Evolutionary conservation across 2,329 filamentous ascomycete genomes (phyloP).

Genomic region (Aureobasidium sp.): DNA sequence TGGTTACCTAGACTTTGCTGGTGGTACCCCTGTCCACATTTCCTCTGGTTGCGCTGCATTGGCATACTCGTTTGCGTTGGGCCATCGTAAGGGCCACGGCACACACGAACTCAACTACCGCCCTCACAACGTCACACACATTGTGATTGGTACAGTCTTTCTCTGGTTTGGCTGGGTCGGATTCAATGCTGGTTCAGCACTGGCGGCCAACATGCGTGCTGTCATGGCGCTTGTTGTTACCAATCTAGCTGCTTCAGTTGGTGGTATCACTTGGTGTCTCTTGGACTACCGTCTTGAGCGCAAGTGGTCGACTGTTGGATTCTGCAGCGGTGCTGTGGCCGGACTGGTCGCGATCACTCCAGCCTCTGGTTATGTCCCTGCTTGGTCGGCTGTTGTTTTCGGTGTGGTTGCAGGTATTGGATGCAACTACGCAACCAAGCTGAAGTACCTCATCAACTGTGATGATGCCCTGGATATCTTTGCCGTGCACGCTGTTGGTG

Average conservation of each 20-base stretch:
- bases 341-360: conserved; percentile 84
- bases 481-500: conserved; percentile 71
- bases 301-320: conserved; percentile 89
- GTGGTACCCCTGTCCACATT: conserved; percentile 85
- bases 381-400: conserved; percentile 75
- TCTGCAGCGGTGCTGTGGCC: conserved; percentile 83
- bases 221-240: conserved; percentile 83
- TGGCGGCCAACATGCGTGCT: conserved; percentile 72
- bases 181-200: conserved; percentile 81
- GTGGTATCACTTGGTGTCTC: conserved; percentile 81
- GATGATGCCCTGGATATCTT: conserved; percentile 88
- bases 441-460: conserved; percentile 73
- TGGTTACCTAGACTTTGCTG: conserved; percentile 80
- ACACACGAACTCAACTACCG: conserved; percentile 86
- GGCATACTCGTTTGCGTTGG: conserved; percentile 85
- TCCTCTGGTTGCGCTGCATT: conserved; percentile 73
- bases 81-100: conserved; percentile 74
- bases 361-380: conserved; percentile 74
- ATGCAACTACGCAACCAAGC: conserved; percentile 84
- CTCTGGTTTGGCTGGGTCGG: conserved; percentile 95
- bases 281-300: conserved; percentile 81
- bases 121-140: conserved; percentile 86
- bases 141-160: conserved; percentile 87
- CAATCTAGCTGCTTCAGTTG: conserved; percentile 74
- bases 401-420: conserved; percentile 66